These are phyloP conservation scores for Erodium maritimum DNA, from an alignment of 345 rosid genomes.

Conservation along the genomic window DNA sequence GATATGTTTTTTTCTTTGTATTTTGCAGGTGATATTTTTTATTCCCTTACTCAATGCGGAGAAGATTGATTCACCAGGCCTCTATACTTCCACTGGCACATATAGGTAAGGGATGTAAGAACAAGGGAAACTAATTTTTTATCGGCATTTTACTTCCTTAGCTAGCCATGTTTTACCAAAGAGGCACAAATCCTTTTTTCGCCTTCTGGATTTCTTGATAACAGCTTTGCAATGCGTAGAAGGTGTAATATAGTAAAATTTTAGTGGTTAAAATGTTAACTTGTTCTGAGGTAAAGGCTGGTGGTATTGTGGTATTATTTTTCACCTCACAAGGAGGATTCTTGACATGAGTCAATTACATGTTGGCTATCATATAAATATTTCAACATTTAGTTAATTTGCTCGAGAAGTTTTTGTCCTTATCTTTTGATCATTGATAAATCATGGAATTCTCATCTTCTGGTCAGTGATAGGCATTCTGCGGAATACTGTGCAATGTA, in stretches of 20 bases:
- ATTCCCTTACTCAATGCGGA: constrained; percentile 18
- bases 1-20: background rate
- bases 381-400: constrained; percentile 4
- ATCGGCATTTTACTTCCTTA: too few relatives aligned
- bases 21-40: constrained; percentile 29
- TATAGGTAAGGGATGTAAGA: constrained; percentile 20
- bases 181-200: too few relatives aligned
- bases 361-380: too few relatives aligned
- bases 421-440: constrained; percentile 2
- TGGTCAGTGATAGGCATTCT: constrained; percentile 48
- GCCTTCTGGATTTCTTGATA: too few relatives aligned
- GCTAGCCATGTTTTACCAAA: background rate
- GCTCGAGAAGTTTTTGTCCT: background rate
- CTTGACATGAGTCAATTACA: too few relatives aligned
- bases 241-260: too few relatives aligned
- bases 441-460: constrained; percentile 12
- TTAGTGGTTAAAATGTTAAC: too few relatives aligned
- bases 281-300: too few relatives aligned
- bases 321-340: too few relatives aligned
- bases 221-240: too few relatives aligned
- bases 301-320: too few relatives aligned
- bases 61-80: constrained; percentile 10
- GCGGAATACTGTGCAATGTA: constrained; percentile 88
- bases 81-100: constrained; percentile 13
- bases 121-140: background rate